A percentile compares a stretch with the other conserved stretches of the same genome.
These are phyloP conservation scores for Apostasia ramifera DNA, from an alignment of 106 monocot genomes.

Conservation along the genomic window DNA sequence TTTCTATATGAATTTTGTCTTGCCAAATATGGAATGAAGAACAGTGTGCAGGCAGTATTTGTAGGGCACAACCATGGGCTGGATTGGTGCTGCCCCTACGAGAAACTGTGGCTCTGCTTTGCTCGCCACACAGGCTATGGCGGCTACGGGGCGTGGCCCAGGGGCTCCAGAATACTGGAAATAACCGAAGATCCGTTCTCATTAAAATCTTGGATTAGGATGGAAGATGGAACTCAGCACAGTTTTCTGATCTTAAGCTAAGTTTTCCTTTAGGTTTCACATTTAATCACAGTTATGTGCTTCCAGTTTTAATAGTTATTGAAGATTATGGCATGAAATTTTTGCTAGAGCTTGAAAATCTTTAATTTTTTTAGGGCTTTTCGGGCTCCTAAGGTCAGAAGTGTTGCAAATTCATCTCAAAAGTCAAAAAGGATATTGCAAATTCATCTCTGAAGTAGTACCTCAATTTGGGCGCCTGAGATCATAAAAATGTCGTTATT, in stretches of 20 bases:
- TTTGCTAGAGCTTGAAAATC: no score
- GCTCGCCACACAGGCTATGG: slow-evolving; percentile 87
- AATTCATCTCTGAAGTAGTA: no score
- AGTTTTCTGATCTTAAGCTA: slow-evolving; percentile 10
- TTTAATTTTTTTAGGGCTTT: no score
- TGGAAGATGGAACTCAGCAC: slow-evolving; percentile 67
- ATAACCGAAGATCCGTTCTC: slow-evolving; percentile 56
- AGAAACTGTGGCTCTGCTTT: slow-evolving; percentile 78
- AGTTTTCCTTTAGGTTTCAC: no score
- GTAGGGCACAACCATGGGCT: slow-evolving; percentile 90
- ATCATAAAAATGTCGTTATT: no score
- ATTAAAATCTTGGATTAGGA: slow-evolving; percentile 69
- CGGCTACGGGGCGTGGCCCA: slow-evolving; percentile 75
- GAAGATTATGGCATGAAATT: no score
- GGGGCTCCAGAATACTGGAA: slow-evolving; percentile 69
- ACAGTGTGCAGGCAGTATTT: slow-evolving; percentile 60
- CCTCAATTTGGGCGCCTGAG: no score
- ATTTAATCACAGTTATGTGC: no score
- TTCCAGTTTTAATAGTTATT: no score
- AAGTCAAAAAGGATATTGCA: no score
- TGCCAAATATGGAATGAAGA: neutral
- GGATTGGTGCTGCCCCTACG: slow-evolving; percentile 90
- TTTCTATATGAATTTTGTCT: neutral
- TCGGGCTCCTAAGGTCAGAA: no score
- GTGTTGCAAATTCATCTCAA: no score